Conservation (phyloP, 805 yeast species). For the Saccharomycopsis javanensis region DNA sequence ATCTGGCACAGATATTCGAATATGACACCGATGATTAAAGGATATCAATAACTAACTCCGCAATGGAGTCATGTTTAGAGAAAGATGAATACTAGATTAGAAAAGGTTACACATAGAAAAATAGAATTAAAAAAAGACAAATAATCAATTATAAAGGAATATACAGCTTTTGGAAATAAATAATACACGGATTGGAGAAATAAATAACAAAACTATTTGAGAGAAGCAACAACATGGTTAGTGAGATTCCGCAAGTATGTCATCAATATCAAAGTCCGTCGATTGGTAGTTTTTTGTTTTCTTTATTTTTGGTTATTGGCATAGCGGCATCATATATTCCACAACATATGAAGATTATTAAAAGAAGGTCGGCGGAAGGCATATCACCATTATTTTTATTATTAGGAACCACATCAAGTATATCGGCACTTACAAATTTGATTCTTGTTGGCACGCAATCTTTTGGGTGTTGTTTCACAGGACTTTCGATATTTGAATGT, state of each 20-base stretch:
- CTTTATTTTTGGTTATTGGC: slow-evolving; percentile 50
- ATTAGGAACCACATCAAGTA: slow-evolving; percentile 61
- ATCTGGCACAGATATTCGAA: no score
- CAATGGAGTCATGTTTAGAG: no score
- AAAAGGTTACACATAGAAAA: no score
- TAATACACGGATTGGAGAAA: no score
- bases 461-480: slow-evolving; percentile 45
- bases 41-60: no score
- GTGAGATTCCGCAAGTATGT: background rate
- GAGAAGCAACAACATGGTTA: no score
- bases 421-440: slow-evolving; percentile 58
- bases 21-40: no score
- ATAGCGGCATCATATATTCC: slow-evolving; percentile 67
- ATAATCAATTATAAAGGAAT: no score
- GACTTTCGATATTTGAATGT: slow-evolving; percentile 46
- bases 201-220: no score
- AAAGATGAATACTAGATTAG: no score
- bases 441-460: slow-evolving; percentile 52
- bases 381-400: slow-evolving; percentile 62
- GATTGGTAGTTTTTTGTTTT: slow-evolving; percentile 36
- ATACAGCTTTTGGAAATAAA: no score
- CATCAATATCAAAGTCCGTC: slow-evolving; percentile 31
- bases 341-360: slow-evolving; percentile 53
- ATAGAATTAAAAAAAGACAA: no score
- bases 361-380: slow-evolving; percentile 63